Evolutionary conservation across 305 asterid species (phyloP), one percentile per base, ranked within the genome.

Genomic region (Ruellia speciosa): DNA sequence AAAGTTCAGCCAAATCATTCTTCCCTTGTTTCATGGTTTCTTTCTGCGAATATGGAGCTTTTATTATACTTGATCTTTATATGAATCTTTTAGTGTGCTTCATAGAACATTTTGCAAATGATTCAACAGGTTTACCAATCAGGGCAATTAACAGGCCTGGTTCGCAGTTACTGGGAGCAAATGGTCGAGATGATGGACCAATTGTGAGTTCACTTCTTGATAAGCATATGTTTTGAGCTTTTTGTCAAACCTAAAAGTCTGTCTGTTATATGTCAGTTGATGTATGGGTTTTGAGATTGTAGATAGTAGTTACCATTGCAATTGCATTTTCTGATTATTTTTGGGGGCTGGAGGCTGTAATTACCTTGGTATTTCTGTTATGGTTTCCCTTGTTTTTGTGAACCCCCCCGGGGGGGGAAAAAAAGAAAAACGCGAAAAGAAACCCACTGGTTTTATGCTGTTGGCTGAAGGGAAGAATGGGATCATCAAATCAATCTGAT

Each of bases 171-270:
- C 77, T 89, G 47, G 99, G 97, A 60, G 85, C 90, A 56, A 86
- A 87, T 79, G 97, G 95, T 67, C 90, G 99, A 69, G 99, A 93
- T 85, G 99, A 93, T 77, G 99, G 99, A 18, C 88, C 86, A 58
- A 60, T 81, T 70, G 97, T 89, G 78, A 85, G 99, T 83, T 60
- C 52, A 64, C 41, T 18, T 48, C 54, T 64, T 66, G 66, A 24
- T 18, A 49, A 20, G 24, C 31, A 51, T 43, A 31, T 59, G 24
- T 65, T 46, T 34, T 66, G 56, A 17, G 28, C 50, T 56, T 51
- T 50, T 51, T 43, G 15, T 8, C 24, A 46, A 47, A 54, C 52
- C 51, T 58, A 16, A 64, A 55, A 15, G 18, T 10, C 41, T 37
- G 9, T 37, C 41, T 37, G 4, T 24, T 24, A 24, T 24, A 4